These are phyloP conservation scores for Talaromyces borbonicus DNA, from an alignment of 495 filamentous ascomycete species.

Conservation along the genomic window DNA sequence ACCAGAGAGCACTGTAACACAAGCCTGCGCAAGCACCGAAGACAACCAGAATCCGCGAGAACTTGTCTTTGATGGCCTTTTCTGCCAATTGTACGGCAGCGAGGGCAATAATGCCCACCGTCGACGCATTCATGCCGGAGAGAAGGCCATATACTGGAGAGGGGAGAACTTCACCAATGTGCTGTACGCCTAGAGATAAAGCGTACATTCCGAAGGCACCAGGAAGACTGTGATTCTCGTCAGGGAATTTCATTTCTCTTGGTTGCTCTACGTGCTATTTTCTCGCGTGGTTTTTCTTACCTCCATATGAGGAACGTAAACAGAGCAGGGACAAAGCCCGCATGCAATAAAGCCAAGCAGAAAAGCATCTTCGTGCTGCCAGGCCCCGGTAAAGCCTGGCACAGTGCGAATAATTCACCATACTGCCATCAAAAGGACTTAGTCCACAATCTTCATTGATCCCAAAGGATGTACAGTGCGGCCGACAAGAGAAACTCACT, in stretches of 20 bases:
- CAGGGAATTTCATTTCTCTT: neutral
- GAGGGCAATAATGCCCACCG: conserved; percentile 70
- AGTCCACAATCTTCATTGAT: neutral
- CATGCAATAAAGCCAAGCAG: conserved; percentile 58
- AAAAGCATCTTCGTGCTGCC: conserved; percentile 74
- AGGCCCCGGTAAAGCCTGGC: conserved; percentile 66
- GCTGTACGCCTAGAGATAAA: conserved; percentile 56
- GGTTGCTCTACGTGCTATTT: too few relatives aligned
- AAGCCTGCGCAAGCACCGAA: conserved; percentile 59
- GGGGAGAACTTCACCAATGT: conserved; percentile 51
- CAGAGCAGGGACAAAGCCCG: conserved; percentile 51
- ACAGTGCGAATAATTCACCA: conserved; percentile 74
- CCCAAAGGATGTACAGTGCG: neutral
- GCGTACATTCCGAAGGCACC: conserved; percentile 71
- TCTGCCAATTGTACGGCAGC: conserved; percentile 65
- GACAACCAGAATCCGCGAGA: conserved; percentile 61
- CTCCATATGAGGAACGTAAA: conserved; percentile 62
- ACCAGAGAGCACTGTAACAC: conserved; percentile 73
- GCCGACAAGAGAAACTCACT: conserved; percentile 26
- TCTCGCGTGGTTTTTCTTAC: conserved; percentile 16
- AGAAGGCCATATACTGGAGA: conserved; percentile 61
- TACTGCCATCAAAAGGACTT: conserved; percentile 42
- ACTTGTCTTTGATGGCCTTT: conserved; percentile 64
- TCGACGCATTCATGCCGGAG: conserved; percentile 68
- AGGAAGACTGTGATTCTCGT: conserved; percentile 41